Conservation (phyloP, 116 monocot genomes). For the Cymodocea nodosa region DNA sequence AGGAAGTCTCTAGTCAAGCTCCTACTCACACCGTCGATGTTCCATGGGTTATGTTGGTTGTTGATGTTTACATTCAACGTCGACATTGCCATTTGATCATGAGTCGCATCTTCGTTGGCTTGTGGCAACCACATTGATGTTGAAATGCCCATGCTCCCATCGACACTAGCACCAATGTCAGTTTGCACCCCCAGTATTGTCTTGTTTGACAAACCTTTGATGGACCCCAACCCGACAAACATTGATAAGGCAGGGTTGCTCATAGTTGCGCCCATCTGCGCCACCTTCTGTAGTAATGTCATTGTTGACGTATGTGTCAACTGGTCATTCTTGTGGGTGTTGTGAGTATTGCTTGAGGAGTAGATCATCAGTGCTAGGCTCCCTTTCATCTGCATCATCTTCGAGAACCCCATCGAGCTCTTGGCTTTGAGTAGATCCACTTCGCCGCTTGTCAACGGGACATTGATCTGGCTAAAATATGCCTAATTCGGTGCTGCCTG, state of each 20-base stretch:
- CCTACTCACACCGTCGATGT: background rate
- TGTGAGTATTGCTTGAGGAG: too few species aligned
- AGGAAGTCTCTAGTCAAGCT: constrained; percentile 20
- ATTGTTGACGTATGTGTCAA: constrained; percentile 21
- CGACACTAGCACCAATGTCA: background rate
- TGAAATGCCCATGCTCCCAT: background rate
- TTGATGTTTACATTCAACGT: background rate
- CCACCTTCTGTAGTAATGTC: constrained; percentile 26
- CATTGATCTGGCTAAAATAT: background rate
- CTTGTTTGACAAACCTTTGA: background rate
- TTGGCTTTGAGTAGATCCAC: background rate
- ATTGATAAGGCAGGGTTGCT: constrained; percentile 14
- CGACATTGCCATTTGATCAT: constrained; percentile 2
- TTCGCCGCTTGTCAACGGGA: background rate
- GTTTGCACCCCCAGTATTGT: background rate
- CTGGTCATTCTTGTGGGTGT: background rate
- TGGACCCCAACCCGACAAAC: constrained; percentile 8
- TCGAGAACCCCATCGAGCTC: constrained; percentile 1
- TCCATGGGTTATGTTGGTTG: background rate
- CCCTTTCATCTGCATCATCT: too few species aligned
- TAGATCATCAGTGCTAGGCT: too few species aligned
- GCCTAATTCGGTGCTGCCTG: background rate
- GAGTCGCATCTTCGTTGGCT: background rate
- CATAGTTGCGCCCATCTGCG: constrained; percentile 14
- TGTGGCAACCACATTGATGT: background rate